A percentile compares a stretch with the other conserved stretches of the same genome.
Conservation (phyloP, 306 rosid genomes). For the Rosa rugosa region DNA sequence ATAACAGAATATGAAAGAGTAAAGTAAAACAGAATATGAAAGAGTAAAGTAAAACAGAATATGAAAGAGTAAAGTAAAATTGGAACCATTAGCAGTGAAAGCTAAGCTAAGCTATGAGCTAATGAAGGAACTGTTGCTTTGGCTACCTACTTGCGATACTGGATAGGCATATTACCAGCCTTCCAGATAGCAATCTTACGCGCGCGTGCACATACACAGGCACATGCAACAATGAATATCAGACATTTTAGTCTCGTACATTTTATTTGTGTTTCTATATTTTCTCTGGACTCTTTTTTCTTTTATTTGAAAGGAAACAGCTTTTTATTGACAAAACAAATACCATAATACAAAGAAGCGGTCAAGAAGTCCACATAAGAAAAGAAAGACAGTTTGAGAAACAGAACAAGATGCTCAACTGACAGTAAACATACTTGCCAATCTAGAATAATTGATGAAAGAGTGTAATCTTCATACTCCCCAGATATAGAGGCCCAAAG, state of each 20-base stretch:
- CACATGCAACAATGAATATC: background rate
- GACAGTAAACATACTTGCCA: too few relatives aligned
- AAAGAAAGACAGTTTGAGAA: too few relatives aligned
- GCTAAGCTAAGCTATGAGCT: background rate
- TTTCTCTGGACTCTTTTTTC: too few relatives aligned
- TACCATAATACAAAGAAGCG: too few relatives aligned
- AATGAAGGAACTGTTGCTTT: background rate
- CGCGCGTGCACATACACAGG: background rate
- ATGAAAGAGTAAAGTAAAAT: conserved; percentile 1
- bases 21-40: background rate
- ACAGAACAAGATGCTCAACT: too few relatives aligned
- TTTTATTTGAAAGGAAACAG: too few relatives aligned
- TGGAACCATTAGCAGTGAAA: background rate
- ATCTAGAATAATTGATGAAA: too few relatives aligned
- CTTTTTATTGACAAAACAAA: too few relatives aligned
- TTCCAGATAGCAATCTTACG: conserved; percentile 63
- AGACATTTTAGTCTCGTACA: background rate
- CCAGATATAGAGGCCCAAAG: too few relatives aligned
- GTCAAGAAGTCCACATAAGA: too few relatives aligned
- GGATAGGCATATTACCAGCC: conserved; percentile 88
- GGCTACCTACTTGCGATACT: conserved; percentile 61
- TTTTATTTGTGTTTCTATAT: background rate
- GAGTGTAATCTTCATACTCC: too few relatives aligned
- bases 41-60: conserved; percentile 6
- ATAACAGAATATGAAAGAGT: background rate